These are phyloP conservation scores for Malassezia caprae DNA, from an alignment of 1,284 basidiomycete species.

Conservation along the genomic window DNA sequence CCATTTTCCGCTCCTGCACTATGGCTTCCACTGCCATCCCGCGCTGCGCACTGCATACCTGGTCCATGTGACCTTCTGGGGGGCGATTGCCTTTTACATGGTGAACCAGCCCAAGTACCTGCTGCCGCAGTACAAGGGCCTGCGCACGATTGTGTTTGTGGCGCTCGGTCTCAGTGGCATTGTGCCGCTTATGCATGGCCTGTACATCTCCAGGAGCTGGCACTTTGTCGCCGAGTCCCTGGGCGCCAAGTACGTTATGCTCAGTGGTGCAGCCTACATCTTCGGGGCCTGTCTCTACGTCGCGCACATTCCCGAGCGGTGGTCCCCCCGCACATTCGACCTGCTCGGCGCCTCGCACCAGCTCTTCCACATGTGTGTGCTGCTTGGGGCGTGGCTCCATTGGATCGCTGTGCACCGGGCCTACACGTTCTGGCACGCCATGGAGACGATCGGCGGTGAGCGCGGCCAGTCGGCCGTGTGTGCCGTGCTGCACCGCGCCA, in stretches of 20 bases:
- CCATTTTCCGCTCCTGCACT: constrained; percentile 59
- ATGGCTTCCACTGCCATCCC: constrained; percentile 3
- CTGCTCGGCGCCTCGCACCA: constrained; percentile 52
- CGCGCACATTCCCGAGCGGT: constrained; percentile 68
- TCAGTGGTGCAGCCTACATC: constrained; percentile 34
- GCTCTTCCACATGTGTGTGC: constrained; percentile 67
- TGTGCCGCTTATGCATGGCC: constrained; percentile 62
- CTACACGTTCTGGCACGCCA: constrained; percentile 44
- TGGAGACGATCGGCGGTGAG: constrained; percentile 21
- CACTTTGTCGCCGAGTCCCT: constrained; percentile 29
- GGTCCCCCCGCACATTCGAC: constrained; percentile 70
- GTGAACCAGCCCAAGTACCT: constrained; percentile 70
- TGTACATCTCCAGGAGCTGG: constrained; percentile 51
- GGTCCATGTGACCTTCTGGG: neutral
- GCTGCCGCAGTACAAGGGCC: constrained; percentile 63
- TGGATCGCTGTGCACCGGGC: constrained; percentile 51
- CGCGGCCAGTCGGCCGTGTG: constrained; percentile 21
- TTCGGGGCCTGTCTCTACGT: constrained; percentile 50
- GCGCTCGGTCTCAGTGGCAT: constrained; percentile 65
- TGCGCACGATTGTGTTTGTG: constrained; percentile 70
- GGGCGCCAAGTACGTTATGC: constrained; percentile 28
- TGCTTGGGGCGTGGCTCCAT: constrained; percentile 66
- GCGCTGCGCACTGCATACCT: constrained; percentile 30
- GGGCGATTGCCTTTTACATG: constrained; percentile 58
- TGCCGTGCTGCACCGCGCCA: constrained; percentile 14